These are phyloP conservation scores for Suhomyces yuchorum DNA, from an alignment of 1,139 yeast species.

Conservation along the genomic window DNA sequence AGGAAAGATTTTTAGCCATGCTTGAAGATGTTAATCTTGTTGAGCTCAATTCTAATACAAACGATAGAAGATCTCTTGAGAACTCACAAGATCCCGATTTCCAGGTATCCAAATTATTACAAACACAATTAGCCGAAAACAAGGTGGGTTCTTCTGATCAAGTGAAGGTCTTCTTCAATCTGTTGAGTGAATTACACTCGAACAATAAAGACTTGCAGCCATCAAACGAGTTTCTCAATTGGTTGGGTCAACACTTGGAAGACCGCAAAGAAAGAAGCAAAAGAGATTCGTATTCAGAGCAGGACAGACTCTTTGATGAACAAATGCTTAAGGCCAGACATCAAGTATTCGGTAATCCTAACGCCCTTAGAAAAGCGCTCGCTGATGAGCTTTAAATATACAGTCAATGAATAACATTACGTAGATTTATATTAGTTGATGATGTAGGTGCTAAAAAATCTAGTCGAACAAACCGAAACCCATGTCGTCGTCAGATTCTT, in stretches of 20 bases:
- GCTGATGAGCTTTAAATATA: conserved; percentile 51
- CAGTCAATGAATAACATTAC: conserved; percentile 3
- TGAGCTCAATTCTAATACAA: conserved; percentile 20
- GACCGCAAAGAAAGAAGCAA: conserved; percentile 32
- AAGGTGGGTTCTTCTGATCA: conserved; percentile 37
- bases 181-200: conserved; percentile 42
- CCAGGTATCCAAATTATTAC: conserved; percentile 35
- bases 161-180: conserved; percentile 44
- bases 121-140: conserved; percentile 26
- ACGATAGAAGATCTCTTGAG: conserved; percentile 30
- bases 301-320: conserved; percentile 43
- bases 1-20: conserved; percentile 39
- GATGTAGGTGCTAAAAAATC: conserved; percentile 16
- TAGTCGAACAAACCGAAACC: conserved; percentile 58
- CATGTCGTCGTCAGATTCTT: conserved; percentile 54
- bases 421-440: conserved; percentile 15
- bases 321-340: conserved; percentile 64
- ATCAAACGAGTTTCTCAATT: conserved; percentile 47
- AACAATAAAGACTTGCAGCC: conserved; percentile 28
- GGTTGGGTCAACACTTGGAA: conserved; percentile 62
- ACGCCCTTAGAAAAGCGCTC: conserved; percentile 61
- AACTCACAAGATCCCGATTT: conserved; percentile 24
- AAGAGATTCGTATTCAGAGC: conserved; percentile 32
- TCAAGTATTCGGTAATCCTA: conserved; percentile 75
- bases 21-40: conserved; percentile 40